These are phyloP conservation scores for Magnolia kwangsiensis DNA, from an alignment of 164 flowering plant genomes.

Conservation along the genomic window DNA sequence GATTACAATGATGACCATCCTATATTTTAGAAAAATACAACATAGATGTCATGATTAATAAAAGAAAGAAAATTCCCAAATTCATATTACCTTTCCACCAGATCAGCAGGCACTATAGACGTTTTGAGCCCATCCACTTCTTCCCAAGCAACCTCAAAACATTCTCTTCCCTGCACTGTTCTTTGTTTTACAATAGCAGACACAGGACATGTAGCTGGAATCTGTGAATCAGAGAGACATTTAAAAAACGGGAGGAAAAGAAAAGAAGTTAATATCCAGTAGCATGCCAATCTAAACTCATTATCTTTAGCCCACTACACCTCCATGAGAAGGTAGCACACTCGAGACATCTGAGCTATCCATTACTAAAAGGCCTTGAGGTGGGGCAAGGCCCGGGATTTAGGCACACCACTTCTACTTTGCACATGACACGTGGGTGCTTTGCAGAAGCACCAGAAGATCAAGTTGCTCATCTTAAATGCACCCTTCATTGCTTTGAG, in stretches of 20 bases:
- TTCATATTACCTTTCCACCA: conserved; percentile 53
- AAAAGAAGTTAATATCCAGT: background rate
- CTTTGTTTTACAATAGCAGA: conserved; percentile 62
- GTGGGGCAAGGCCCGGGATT: too few relatives aligned
- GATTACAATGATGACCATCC: too few relatives aligned
- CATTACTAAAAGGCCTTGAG: background rate
- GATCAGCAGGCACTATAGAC: conserved; percentile 75
- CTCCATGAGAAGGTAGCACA: background rate
- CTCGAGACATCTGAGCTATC: background rate
- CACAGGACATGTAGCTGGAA: conserved; percentile 73
- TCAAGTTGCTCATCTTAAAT: too few relatives aligned
- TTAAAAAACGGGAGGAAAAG: background rate
- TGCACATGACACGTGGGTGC: too few relatives aligned
- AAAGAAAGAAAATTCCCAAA: too few relatives aligned
- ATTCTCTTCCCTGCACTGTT: conserved; percentile 65
- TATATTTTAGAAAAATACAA: too few relatives aligned
- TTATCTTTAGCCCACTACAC: background rate
- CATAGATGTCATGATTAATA: too few relatives aligned
- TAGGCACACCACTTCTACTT: too few relatives aligned
- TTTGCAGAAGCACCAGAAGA: too few relatives aligned
- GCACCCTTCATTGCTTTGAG: too few relatives aligned
- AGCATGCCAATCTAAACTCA: background rate
- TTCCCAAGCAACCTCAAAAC: conserved; percentile 86
- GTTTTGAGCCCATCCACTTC: conserved; percentile 48
- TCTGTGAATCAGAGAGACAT: conserved; percentile 32